Evolutionary conservation across 805 yeast genomes (phyloP).

Genomic region (Myxozyma sirexii): DNA sequence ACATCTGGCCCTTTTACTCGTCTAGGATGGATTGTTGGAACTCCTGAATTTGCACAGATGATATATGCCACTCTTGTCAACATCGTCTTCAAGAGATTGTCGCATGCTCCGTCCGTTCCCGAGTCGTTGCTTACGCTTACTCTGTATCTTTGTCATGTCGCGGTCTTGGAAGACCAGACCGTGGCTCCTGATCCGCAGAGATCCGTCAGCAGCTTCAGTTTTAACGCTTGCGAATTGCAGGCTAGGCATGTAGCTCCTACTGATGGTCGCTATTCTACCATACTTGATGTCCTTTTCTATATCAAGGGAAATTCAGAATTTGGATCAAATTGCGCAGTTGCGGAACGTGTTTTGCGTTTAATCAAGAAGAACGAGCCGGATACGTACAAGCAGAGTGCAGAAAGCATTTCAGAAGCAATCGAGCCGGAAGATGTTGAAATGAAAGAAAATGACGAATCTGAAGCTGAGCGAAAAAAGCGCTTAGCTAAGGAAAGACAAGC

Average conservation of each 20-base stretch:
- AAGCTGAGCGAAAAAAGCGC: slow-evolving; percentile 60
- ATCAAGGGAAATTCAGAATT: slow-evolving; percentile 7
- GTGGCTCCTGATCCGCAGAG: slow-evolving; percentile 28
- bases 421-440: slow-evolving; percentile 10
- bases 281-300: slow-evolving; percentile 25
- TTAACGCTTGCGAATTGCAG: slow-evolving; percentile 14
- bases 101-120: slow-evolving; percentile 40
- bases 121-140: slow-evolving; percentile 63
- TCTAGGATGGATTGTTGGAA: slow-evolving; percentile 36
- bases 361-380: slow-evolving; percentile 31
- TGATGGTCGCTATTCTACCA: slow-evolving; percentile 18
- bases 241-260: slow-evolving; percentile 8
- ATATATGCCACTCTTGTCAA: slow-evolving; percentile 25
- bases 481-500: slow-evolving; percentile 70
- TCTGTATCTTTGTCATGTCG: slow-evolving; percentile 71
- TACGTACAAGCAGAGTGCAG: slow-evolving; percentile 34
- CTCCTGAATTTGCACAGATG: slow-evolving; percentile 35
- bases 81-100: slow-evolving; percentile 13
- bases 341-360: slow-evolving; percentile 24
- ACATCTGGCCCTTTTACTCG: slow-evolving; percentile 40
- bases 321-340: slow-evolving; percentile 20
- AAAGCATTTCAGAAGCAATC: slow-evolving; percentile 1
- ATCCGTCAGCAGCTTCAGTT: slow-evolving; percentile 19
- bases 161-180: slow-evolving; percentile 50
- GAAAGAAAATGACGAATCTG: slow-evolving; percentile 18